Evolutionary conservation across 768 basidiomycete species (phyloP), one percentile per base, ranked within the genome.

Genomic region (Sarcodon sp.): DNA sequence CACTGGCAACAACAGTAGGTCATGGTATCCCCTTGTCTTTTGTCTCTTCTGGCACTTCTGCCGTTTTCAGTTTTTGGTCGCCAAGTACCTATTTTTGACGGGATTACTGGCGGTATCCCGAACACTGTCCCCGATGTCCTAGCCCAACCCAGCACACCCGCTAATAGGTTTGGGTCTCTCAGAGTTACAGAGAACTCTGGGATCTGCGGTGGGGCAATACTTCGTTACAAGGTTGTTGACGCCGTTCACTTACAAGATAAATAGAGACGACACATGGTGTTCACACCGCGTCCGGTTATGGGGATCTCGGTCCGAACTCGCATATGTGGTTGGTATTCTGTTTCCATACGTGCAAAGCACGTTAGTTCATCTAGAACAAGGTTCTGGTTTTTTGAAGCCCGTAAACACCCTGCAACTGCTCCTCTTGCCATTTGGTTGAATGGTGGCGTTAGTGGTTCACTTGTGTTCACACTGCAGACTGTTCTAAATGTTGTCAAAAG

Each of bases 391-490:
- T 83, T 83, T 53, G 79, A 66, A 10, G 70, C 80, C 0, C 73
- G 80, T n/a, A 73, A 75, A 21, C 74, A 77, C 54, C 70, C 79
- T 0, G 70, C 70, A 16, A 77, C 68, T 0, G 79, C 79, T 0
- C 79, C 80, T n/a, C 67, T 83, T 13, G 67, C 74, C 16, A 65
- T 81, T 7, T 82, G 80, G 81, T 75, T 82, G 51, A 81, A 82
- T 58, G 80, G 79, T 31, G 66, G 66, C 7, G 66, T 69, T 47
- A 53, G 64, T 55, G 6, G 31, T 9, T 15, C 38, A 36, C 31
- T 43, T 38, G 0, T 35, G 36, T 21, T 7, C 38, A 13, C 38
- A 7, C 2, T 15, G 11, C 8, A 10, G 15, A 31, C 35, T 34
- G 44, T 8, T 15, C 31, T 44, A 27, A 38, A 9, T 27, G 11